phyloP scores from a whole-genome alignment of 1,284 basidiomycete species.

The Xerocomus cyaneibrunnescens region DNA sequence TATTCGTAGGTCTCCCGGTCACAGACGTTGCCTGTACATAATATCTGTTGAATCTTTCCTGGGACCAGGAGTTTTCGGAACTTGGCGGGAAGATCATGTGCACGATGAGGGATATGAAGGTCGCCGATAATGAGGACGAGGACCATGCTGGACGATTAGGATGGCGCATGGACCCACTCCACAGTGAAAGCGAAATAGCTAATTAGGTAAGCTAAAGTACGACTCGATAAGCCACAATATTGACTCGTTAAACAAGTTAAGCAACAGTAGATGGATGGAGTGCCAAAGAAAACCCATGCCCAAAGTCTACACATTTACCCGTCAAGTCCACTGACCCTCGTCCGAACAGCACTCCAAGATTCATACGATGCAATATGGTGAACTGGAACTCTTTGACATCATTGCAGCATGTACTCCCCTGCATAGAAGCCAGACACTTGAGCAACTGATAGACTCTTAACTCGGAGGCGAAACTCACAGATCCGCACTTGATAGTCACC shows the following conservation, averaged over 20 bases:
- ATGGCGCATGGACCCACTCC: neutral
- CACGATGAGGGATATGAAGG: constrained; percentile 87
- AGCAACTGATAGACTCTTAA: constrained; percentile 26
- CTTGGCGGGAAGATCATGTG: constrained; percentile 90
- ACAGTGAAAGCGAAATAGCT: neutral
- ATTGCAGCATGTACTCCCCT: constrained; percentile 34
- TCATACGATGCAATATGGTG: neutral
- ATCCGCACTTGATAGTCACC: constrained; percentile 85
- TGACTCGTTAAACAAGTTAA: neutral
- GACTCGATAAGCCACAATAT: constrained; percentile 23
- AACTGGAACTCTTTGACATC: constrained; percentile 10
- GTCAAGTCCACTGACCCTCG: constrained; percentile 3
- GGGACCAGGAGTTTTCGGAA: constrained; percentile 97
- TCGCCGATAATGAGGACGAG: constrained; percentile 94
- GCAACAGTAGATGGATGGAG: constrained; percentile 5
- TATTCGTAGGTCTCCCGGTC: constrained; percentile 98
- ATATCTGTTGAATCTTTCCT: constrained; percentile 97
- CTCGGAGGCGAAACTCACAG: constrained; percentile 45
- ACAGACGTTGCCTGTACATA: constrained; percentile 97
- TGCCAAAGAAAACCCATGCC: neutral
- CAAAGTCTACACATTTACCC: constrained; percentile 1
- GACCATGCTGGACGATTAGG: constrained; percentile 45
- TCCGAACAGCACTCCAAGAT: constrained; percentile 3
- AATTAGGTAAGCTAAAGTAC: constrained; percentile 28
- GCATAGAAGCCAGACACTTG: constrained; percentile 11